Evolutionary conservation across 805 yeast genomes (phyloP).

Genomic region (Metschnikowia baotianmanensis): DNA sequence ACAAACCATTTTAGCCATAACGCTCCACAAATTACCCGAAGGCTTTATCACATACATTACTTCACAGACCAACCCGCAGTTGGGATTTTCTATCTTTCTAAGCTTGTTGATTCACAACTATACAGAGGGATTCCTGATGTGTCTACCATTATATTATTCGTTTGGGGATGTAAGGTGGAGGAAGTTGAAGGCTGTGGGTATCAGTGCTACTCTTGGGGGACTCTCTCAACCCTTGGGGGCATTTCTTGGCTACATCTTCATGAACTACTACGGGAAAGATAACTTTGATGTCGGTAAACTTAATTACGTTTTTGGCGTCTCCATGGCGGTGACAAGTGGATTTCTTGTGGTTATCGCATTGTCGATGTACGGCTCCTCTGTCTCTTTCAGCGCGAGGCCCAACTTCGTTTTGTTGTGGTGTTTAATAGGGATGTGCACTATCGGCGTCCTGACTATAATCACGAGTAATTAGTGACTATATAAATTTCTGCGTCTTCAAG

Average conservation of each 20-base stretch:
- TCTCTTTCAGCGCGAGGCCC: constrained; percentile 65
- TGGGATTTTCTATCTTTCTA: constrained; percentile 79
- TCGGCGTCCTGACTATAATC: constrained; percentile 44
- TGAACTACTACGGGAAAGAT: constrained; percentile 28
- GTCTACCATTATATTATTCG: constrained; percentile 82
- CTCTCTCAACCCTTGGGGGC: constrained; percentile 92
- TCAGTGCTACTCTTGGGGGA: constrained; percentile 74
- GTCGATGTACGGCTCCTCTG: constrained; percentile 83
- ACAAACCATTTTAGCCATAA: constrained; percentile 84
- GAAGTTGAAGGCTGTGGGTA: constrained; percentile 55
- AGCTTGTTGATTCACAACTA: constrained; percentile 88
- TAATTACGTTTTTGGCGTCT: constrained; percentile 51
- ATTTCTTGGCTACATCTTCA: constrained; percentile 55
- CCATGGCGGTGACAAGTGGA: constrained; percentile 78
- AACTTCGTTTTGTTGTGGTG: constrained; percentile 58
- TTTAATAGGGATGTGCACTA: constrained; percentile 55
- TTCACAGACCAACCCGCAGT: constrained; percentile 54
- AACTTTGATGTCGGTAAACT: constrained; percentile 28
- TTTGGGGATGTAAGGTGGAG: constrained; percentile 42
- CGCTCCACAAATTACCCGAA: constrained; percentile 91
- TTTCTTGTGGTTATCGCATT: constrained; percentile 77
- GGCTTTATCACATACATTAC: constrained; percentile 89
- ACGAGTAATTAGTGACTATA: constrained; percentile 1
- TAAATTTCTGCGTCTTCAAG: too few relatives aligned
- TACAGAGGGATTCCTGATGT: constrained; percentile 93